Base-by-base conservation (phyloP, 2,329 filamentous ascomycete species). In the Aureobasidium sp. region DNA sequence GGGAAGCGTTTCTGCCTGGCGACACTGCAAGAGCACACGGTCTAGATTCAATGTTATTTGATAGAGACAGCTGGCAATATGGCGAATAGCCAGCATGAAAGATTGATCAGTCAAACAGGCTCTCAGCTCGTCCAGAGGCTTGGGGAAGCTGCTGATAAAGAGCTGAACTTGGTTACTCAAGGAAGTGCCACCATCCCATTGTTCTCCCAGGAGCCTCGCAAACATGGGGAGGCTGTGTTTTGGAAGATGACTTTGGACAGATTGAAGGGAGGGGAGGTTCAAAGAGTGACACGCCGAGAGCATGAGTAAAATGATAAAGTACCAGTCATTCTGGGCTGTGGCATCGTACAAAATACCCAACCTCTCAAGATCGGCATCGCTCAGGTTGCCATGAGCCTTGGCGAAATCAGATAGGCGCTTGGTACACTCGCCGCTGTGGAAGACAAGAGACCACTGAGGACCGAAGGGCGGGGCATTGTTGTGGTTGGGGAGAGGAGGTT, bases 221-320 rank as follows among this genome's bases (percentile, higher is more conserved):
- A 51, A 49, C 45, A 60, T 41, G 7, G 22, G 22, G 1, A 60
- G 39, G 25, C 44, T 45, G 34, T 49, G 9, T 41, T 29, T 36
- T 22, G 45, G 36, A 34, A 60, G 25, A 20, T 29, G 34, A 17
- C 12, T 2, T 17, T 9, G 25, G 5, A 51, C 17, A 34, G 34
- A 29, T 29, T 29, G 25, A 17, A 60, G 31, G 2, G 57, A 22
- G 3, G 15, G 45, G 2, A 25, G 25, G 2, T 49, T 37, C 39
- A 61, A 17, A 2, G 39, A 25, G 49, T 61, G 27, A 15, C 57
- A 37, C 12, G 44, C 27, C 31, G 49, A 14, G 51, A 60, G 25
- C 48, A 55, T 48, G 27, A 48, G 49, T 36, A 61, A 31, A 6
- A 61, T 52, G 53, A 63, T 37, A 14, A 63, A 63, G 49, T 55